phyloP scores from a whole-genome alignment of 2,329 filamentous ascomycete species.

The Colletotrichum aenigma region DNA sequence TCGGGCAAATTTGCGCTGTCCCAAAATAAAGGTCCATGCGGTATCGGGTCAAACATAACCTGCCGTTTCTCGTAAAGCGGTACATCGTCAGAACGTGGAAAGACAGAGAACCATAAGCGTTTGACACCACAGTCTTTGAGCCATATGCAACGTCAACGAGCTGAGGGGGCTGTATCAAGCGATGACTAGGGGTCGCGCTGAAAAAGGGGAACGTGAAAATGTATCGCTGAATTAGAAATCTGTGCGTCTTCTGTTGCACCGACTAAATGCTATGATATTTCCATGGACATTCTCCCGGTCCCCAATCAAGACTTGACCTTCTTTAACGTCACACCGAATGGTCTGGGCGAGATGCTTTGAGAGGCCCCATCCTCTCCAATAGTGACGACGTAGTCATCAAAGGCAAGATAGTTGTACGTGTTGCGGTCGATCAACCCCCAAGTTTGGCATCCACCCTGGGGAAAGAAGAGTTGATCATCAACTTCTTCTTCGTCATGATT shows the following conservation, averaged over 20 bases:
- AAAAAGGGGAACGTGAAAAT: background rate
- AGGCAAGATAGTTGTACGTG: conserved; percentile 33
- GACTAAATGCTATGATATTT: too few relatives aligned
- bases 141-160: background rate
- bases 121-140: background rate
- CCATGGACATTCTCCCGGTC: background rate
- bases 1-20: conserved; percentile 40
- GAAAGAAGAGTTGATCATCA: conserved; percentile 30
- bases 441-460: conserved; percentile 32
- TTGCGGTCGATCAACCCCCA: conserved; percentile 36
- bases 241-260: too few relatives aligned
- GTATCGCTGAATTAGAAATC: too few relatives aligned
- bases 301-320: background rate
- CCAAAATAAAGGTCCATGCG: conserved; percentile 39
- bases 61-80: background rate
- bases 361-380: background rate
- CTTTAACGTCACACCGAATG: background rate
- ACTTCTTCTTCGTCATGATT: conserved; percentile 17
- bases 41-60: background rate
- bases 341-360: background rate
- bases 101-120: background rate
- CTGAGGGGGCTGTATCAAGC: background rate
- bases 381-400: conserved; percentile 34
- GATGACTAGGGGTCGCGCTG: background rate
- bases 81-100: background rate